Evolutionary conservation across 805 yeast species (phyloP).

Genomic region (Yarrowia sp.): DNA sequence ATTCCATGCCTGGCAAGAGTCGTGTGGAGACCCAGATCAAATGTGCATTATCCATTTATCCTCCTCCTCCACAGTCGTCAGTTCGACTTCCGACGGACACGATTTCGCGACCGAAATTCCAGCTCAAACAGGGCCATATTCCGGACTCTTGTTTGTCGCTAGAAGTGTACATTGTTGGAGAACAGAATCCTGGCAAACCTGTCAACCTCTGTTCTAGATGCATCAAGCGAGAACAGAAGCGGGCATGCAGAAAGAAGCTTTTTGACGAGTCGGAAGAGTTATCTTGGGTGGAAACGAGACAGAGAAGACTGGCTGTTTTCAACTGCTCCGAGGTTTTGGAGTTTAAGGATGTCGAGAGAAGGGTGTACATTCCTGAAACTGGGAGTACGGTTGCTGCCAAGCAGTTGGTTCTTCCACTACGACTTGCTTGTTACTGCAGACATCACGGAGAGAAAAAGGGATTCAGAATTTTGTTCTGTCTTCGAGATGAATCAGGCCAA

Average conservation of each 20-base stretch:
- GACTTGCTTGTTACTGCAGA: slow-evolving; percentile 93
- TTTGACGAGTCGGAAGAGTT: slow-evolving; percentile 69
- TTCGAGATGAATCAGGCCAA: slow-evolving; percentile 59
- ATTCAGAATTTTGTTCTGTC: slow-evolving; percentile 51
- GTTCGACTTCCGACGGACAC: slow-evolving; percentile 84
- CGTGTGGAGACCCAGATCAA: slow-evolving; percentile 96
- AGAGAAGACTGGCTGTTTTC: slow-evolving; percentile 82
- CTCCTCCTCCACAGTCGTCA: slow-evolving; percentile 71
- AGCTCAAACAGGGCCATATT: slow-evolving; percentile 45
- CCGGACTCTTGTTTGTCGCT: slow-evolving; percentile 42
- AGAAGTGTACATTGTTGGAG: slow-evolving; percentile 80
- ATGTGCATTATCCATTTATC: slow-evolving; percentile 62
- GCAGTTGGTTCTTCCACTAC: slow-evolving; percentile 54
- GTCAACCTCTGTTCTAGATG: slow-evolving; percentile 86
- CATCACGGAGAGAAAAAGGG: slow-evolving; percentile 89
- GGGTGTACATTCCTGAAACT: background rate
- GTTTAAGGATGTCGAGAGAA: slow-evolving; percentile 49
- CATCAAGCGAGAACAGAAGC: slow-evolving; percentile 85
- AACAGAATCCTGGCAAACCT: slow-evolving; percentile 42
- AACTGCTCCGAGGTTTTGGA: slow-evolving; percentile 68
- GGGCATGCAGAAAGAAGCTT: slow-evolving; percentile 88
- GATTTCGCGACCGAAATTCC: slow-evolving; percentile 81
- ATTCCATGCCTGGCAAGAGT: slow-evolving; percentile 71
- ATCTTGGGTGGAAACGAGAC: slow-evolving; percentile 72
- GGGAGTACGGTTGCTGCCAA: slow-evolving; percentile 35